Conservation (phyloP, 306 rosid species). For the Begonia fuchsioides region DNA sequence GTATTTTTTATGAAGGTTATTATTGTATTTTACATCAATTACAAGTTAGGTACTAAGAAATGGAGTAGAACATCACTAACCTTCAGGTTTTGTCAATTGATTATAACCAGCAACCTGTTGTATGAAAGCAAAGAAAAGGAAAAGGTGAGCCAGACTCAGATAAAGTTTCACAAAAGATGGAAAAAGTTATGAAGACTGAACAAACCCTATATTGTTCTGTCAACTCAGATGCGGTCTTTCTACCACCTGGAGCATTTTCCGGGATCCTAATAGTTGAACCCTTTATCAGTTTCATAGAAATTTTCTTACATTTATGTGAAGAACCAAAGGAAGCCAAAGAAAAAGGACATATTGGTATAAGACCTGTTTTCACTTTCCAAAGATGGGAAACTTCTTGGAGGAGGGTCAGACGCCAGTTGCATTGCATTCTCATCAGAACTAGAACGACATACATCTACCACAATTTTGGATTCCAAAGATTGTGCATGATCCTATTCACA, state of each 20-base stretch:
- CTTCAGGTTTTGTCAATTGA: too few species aligned
- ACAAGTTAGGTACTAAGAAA: too few species aligned
- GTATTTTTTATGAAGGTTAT: too few species aligned
- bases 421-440: conserved; percentile 50
- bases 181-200: too few species aligned
- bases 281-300: too few species aligned
- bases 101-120: too few species aligned
- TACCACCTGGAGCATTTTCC: conserved; percentile 25
- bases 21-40: too few species aligned
- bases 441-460: conserved; percentile 34
- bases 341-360: conserved; percentile 3
- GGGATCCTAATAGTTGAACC: conserved; percentile 24
- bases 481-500: conserved; percentile 58
- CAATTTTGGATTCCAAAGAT: conserved; percentile 32
- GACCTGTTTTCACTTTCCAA: conserved; percentile 54
- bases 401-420: conserved; percentile 54
- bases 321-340: not conserved
- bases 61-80: too few species aligned
- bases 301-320: not conserved
- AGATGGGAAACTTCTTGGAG: conserved; percentile 26
- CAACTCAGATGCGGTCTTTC: not conserved
- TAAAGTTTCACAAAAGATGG: too few species aligned
- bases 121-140: too few species aligned
- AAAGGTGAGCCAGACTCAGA: too few species aligned
- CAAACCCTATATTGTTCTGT: too few species aligned